Evolutionary conservation across 495 filamentous ascomycete species (phyloP).

Genomic region (Stereocaulon alpinum): DNA sequence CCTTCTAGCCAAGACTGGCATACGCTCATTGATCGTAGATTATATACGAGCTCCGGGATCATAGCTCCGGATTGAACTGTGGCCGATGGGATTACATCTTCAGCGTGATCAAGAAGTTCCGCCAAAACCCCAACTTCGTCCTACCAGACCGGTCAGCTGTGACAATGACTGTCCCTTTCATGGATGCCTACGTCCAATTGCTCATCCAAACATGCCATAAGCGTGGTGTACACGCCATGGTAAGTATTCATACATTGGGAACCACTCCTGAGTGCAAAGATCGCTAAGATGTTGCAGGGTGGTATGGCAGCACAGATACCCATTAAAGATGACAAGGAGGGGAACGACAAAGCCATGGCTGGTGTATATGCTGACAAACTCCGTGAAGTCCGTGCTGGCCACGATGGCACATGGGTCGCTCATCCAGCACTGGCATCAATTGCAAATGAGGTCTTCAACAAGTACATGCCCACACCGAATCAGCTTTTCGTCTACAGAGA

Average conservation of each 20-base stretch:
- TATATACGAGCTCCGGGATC: slow-evolving; percentile 97
- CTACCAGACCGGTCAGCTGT: slow-evolving; percentile 84
- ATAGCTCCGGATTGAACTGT: slow-evolving; percentile 94
- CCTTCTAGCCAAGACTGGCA: neutral
- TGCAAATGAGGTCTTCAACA: slow-evolving; percentile 92
- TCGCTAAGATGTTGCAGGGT: slow-evolving; percentile 39
- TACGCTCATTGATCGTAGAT: slow-evolving; percentile 43
- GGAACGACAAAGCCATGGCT: slow-evolving; percentile 92
- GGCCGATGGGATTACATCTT: slow-evolving; percentile 99
- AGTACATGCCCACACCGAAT: slow-evolving; percentile 98
- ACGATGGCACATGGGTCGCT: slow-evolving; percentile 96
- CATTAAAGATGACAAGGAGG: slow-evolving; percentile 83
- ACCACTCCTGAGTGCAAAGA: neutral
- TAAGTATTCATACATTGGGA: slow-evolving; percentile 18
- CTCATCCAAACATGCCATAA: slow-evolving; percentile 97
- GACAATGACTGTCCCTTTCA: slow-evolving; percentile 98
- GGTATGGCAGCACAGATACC: slow-evolving; percentile 99
- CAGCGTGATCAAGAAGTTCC: slow-evolving; percentile 99
- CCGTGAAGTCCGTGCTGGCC: slow-evolving; percentile 86
- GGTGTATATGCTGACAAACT: slow-evolving; percentile 91
- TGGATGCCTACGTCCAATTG: slow-evolving; percentile 94
- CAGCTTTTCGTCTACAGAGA: slow-evolving; percentile 86
- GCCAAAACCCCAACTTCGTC: slow-evolving; percentile 83
- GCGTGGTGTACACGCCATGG: slow-evolving; percentile 93
- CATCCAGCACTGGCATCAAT: slow-evolving; percentile 88